A percentile compares a stretch with the other conserved stretches of the same genome.
phyloP scores from a whole-genome alignment of 1,284 basidiomycete species.

The Papiliotrema terrestris region DNA sequence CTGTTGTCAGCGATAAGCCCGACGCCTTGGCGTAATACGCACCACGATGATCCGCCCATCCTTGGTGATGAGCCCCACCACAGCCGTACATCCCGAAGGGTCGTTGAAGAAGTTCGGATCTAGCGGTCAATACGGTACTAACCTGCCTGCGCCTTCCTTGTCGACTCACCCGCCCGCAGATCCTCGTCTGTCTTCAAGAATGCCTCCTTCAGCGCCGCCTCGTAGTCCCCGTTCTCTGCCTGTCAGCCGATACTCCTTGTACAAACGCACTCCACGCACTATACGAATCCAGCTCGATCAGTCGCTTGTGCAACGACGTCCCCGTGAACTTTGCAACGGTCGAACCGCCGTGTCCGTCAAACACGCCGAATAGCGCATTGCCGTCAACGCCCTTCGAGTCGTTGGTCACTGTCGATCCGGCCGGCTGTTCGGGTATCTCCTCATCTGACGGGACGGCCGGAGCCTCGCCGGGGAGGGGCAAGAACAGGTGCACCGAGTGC shows the following conservation, averaged over 20 bases:
- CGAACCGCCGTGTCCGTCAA: slow-evolving; percentile 95
- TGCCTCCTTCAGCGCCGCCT: slow-evolving; percentile 75
- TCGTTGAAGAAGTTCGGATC: slow-evolving; percentile 84
- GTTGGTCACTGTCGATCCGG: slow-evolving; percentile 47
- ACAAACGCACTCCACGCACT: slow-evolving; percentile 28
- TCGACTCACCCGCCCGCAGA: slow-evolving; percentile 68
- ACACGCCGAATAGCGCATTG: slow-evolving; percentile 85
- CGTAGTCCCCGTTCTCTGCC: slow-evolving; percentile 61
- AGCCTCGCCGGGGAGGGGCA: slow-evolving; percentile 31
- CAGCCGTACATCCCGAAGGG: slow-evolving; percentile 95
- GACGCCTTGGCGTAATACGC: slow-evolving; percentile 52
- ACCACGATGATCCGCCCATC: slow-evolving; percentile 73
- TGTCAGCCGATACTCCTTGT: slow-evolving; percentile 1
- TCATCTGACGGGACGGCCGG: slow-evolving; percentile 40
- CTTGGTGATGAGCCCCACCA: slow-evolving; percentile 75
- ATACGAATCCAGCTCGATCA: slow-evolving; percentile 72
- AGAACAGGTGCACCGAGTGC: slow-evolving; percentile 71
- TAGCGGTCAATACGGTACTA: slow-evolving; percentile 39
- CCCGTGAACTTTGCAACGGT: slow-evolving; percentile 89
- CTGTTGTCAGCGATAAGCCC: slow-evolving; percentile 49
- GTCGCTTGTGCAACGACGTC: slow-evolving; percentile 77
- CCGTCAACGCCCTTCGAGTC: slow-evolving; percentile 53
- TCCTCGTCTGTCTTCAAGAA: slow-evolving; percentile 96
- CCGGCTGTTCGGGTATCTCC: slow-evolving; percentile 49
- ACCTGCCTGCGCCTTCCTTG: slow-evolving; percentile 1